phyloP scores from a whole-genome alignment of 495 filamentous ascomycete genomes.

The Neurospora intermedia region DNA sequence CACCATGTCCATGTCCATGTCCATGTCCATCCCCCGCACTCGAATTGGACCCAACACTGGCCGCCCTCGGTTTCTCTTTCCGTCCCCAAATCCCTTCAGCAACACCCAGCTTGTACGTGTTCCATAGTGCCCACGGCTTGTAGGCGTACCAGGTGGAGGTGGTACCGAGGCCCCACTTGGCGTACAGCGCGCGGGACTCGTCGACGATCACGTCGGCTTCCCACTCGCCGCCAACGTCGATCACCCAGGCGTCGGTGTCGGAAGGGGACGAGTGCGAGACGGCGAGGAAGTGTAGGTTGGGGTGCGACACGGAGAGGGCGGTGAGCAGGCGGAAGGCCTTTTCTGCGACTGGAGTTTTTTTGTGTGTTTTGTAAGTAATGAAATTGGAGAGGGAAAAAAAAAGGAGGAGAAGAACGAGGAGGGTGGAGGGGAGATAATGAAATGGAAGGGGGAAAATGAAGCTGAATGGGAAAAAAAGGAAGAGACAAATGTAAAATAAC shows the following conservation, averaged over 20 bases:
- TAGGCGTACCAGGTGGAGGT: conserved; percentile 40
- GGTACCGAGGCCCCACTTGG: conserved; percentile 44
- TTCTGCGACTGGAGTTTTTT: conserved; percentile 39
- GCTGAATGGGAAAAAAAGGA: too few species aligned
- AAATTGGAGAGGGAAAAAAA: not conserved
- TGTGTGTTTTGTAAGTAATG: not conserved
- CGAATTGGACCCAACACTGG: not conserved
- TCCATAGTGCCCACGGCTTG: conserved; percentile 35
- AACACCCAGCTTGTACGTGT: conserved; percentile 35
- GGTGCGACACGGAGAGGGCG: conserved; percentile 31
- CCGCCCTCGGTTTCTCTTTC: conserved; percentile 35
- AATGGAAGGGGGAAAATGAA: too few species aligned
- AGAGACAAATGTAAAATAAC: too few species aligned
- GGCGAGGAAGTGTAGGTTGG: conserved; percentile 43
- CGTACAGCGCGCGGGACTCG: conserved; percentile 37
- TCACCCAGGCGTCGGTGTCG: conserved; percentile 45
- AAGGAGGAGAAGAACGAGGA: not conserved
- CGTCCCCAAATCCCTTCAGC: conserved; percentile 45
- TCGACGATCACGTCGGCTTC: conserved; percentile 45
- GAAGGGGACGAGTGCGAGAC: conserved; percentile 43
- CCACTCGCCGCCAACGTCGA: conserved; percentile 40
- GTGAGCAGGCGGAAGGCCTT: conserved; percentile 44
- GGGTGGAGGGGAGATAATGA: too few species aligned
- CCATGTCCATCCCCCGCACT: not conserved
- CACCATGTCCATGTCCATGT: not conserved